Evolutionary conservation across 2,329 filamentous ascomycete genomes (phyloP).

Genomic region (Chaetomium strumarium): DNA sequence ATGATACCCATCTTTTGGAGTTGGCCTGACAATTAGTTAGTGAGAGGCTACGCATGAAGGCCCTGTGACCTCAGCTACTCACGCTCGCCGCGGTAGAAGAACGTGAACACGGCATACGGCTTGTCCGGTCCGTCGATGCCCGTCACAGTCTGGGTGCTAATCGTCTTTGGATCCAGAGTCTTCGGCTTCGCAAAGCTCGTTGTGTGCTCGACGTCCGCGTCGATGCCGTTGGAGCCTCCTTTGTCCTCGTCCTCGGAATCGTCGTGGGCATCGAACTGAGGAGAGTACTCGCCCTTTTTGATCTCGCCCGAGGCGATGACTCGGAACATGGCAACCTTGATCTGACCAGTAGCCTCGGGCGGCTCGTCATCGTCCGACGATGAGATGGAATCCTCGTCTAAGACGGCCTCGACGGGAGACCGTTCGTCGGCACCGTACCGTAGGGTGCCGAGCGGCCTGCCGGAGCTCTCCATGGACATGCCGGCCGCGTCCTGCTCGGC

Average conservation of each 20-base stretch:
- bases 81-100: constrained; percentile 95
- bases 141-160: constrained; percentile 98
- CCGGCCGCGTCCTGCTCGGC: constrained; percentile 31
- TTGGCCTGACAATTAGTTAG: constrained; percentile 58
- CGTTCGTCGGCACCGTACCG: constrained; percentile 74
- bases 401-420: constrained; percentile 63
- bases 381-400: constrained; percentile 67
- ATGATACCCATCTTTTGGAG: constrained; percentile 94
- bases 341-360: constrained; percentile 91
- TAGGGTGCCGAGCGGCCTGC: constrained; percentile 52
- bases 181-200: constrained; percentile 98
- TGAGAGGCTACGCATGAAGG: background rate
- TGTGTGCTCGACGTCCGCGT: constrained; percentile 88
- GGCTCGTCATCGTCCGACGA: constrained; percentile 77
- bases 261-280: constrained; percentile 94
- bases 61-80: constrained; percentile 39
- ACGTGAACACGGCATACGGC: constrained; percentile 94
- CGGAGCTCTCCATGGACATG: constrained; percentile 39
- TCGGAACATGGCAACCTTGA: constrained; percentile 94
- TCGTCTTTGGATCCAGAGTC: constrained; percentile 90
- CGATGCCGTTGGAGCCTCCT: constrained; percentile 50
- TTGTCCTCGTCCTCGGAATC: constrained; percentile 71
- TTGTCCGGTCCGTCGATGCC: constrained; percentile 94
- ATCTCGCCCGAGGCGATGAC: constrained; percentile 95
- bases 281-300: constrained; percentile 95